These are phyloP conservation scores for Metarhizium robertsii DNA, from an alignment of 2,329 filamentous ascomycete species.

Conservation along the genomic window DNA sequence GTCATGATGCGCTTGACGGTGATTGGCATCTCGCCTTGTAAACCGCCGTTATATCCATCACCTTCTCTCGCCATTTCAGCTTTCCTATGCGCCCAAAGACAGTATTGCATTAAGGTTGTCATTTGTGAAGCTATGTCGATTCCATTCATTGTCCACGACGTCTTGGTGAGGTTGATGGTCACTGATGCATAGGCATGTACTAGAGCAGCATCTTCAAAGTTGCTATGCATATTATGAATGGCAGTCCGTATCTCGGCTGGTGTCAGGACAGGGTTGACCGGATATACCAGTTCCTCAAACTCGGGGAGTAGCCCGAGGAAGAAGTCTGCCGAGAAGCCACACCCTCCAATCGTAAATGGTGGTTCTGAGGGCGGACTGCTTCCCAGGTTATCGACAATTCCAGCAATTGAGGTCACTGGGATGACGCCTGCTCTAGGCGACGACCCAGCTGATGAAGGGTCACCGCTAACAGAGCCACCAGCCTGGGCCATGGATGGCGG, in stretches of 20 bases:
- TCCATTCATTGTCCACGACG: slow-evolving; percentile 17
- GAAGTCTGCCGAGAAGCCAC: slow-evolving; percentile 19
- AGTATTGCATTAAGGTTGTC: slow-evolving; percentile 16
- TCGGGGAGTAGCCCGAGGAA: slow-evolving; percentile 23
- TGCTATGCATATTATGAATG: slow-evolving; percentile 23
- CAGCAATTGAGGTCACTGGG: slow-evolving; percentile 16
- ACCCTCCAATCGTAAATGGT: slow-evolving; percentile 3
- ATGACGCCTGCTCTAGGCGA: slow-evolving; percentile 2
- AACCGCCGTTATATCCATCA: slow-evolving; percentile 19
- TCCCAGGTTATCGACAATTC: slow-evolving; percentile 13
- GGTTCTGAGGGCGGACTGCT: slow-evolving; percentile 2
- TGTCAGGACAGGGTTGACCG: slow-evolving; percentile 25
- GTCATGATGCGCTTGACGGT: slow-evolving; percentile 37
- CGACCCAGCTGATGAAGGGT: slow-evolving; percentile 8
- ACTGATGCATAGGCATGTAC: slow-evolving; percentile 26
- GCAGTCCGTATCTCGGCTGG: slow-evolving; percentile 20
- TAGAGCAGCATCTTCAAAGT: slow-evolving; percentile 24
- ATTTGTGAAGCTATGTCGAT: slow-evolving; percentile 20
- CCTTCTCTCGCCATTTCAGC: slow-evolving; percentile 19
- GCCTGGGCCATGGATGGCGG: neutral
- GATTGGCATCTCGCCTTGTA: slow-evolving; percentile 26
- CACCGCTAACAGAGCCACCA: slow-evolving; percentile 2
- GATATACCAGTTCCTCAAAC: slow-evolving; percentile 27
- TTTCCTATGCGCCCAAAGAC: slow-evolving; percentile 15
- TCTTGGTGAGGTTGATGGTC: slow-evolving; percentile 26